phyloP scores from a whole-genome alignment of 2,329 filamentous ascomycete genomes.

The Thelonectria blattea region DNA sequence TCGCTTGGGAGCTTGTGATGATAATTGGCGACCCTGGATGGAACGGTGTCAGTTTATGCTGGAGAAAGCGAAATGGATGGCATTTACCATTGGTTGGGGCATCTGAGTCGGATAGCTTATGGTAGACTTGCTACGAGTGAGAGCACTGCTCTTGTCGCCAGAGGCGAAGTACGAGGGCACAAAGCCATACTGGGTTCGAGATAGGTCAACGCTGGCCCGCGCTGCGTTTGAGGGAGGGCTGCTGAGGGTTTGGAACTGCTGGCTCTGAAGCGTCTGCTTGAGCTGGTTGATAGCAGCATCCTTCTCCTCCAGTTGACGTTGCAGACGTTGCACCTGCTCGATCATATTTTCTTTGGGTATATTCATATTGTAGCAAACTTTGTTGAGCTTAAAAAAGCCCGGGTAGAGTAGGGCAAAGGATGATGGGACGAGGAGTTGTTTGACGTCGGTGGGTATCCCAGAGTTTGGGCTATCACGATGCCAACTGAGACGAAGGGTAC shows the following conservation, averaged over 20 bases:
- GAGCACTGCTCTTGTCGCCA: constrained; percentile 31
- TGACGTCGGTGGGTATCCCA: constrained; percentile 21
- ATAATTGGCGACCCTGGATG: constrained; percentile 26
- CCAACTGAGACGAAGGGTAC: constrained; percentile 17
- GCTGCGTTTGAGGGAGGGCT: constrained; percentile 28
- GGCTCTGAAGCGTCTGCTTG: constrained; percentile 32
- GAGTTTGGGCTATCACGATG: constrained; percentile 11
- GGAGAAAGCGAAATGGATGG: constrained; percentile 5
- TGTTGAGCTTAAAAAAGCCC: neutral
- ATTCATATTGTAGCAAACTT: constrained; percentile 30
- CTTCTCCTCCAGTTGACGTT: constrained; percentile 35
- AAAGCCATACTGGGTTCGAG: constrained; percentile 24
- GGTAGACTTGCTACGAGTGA: constrained; percentile 40
- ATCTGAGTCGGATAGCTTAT: constrained; percentile 36
- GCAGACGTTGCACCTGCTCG: constrained; percentile 38
- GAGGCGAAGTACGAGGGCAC: constrained; percentile 30
- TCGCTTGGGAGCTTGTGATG: constrained; percentile 26
- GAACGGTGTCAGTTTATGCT: constrained; percentile 21
- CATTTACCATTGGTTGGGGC: constrained; percentile 31
- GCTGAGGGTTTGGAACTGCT: constrained; percentile 14
- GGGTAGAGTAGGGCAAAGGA: constrained; percentile 6
- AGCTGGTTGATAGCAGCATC: constrained; percentile 33
- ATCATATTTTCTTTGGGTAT: constrained; percentile 29
- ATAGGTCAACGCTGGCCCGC: constrained; percentile 26
- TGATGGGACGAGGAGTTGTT: constrained; percentile 14